Conservation (phyloP, 306 rosid genomes). For the Quercus alba region DNA sequence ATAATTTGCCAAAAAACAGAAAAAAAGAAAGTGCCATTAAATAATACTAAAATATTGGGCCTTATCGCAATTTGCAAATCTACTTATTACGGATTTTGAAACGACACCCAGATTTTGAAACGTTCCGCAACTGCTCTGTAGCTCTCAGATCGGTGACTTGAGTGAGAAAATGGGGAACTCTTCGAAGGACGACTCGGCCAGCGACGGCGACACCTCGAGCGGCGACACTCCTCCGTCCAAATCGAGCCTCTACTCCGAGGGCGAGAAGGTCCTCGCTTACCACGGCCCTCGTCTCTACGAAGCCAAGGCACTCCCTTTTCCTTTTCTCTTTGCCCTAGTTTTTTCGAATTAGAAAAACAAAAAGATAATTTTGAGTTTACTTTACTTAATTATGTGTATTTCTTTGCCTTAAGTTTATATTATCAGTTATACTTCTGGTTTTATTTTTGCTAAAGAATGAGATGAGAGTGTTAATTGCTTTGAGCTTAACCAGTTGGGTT, state of each 20-base stretch:
- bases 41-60: too few species aligned
- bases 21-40: too few species aligned
- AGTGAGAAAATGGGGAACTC: constrained; percentile 62
- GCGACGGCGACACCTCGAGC: constrained; percentile 67
- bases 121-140: neutral
- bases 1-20: too few species aligned
- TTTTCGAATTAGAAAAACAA: too few species aligned
- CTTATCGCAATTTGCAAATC: too few species aligned
- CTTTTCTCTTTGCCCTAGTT: neutral
- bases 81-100: too few species aligned
- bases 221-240: constrained; percentile 60
- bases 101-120: too few species aligned
- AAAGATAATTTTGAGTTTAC: neutral
- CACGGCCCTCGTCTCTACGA: constrained; percentile 94
- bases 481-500: constrained; percentile 29
- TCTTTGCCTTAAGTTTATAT: neutral
- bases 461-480: constrained; percentile 7
- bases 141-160: neutral
- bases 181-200: constrained; percentile 60
- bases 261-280: constrained; percentile 86
- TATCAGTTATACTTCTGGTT: too few species aligned
- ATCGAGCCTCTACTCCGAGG: constrained; percentile 51
- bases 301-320: constrained; percentile 61
- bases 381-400: neutral
- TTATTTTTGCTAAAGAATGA: neutral